Conservation (phyloP, 164 flowering plant genomes). For the Aristolochia contorta region DNA sequence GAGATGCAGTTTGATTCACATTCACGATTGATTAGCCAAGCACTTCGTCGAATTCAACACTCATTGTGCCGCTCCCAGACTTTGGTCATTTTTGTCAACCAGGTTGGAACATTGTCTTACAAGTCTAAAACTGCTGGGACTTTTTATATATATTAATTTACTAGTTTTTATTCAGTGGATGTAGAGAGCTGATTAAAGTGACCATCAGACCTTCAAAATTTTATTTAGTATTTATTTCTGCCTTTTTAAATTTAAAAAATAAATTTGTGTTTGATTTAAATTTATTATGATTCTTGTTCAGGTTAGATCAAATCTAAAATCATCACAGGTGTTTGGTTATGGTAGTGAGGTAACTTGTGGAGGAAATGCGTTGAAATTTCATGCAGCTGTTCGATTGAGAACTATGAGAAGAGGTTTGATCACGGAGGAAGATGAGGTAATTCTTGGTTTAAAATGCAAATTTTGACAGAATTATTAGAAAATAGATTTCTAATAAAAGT, state of each 20-base stretch:
- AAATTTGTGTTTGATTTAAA: neutral
- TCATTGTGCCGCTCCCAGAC: slow-evolving; percentile 56
- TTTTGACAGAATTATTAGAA: too few relatives aligned
- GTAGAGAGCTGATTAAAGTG: too few relatives aligned
- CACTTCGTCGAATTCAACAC: slow-evolving; percentile 56
- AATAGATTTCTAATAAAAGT: too few relatives aligned
- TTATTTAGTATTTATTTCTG: too few relatives aligned
- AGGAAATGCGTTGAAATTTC: slow-evolving; percentile 76
- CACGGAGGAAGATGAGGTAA: slow-evolving; percentile 45
- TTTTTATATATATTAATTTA: neutral
- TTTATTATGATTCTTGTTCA: neutral
- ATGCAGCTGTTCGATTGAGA: slow-evolving; percentile 70
- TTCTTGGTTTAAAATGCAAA: neutral
- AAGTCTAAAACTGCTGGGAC: neutral
- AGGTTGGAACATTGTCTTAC: slow-evolving; percentile 31
- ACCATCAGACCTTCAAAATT: too few relatives aligned
- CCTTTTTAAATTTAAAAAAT: neutral
- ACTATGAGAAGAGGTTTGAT: slow-evolving; percentile 44
- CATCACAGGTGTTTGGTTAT: slow-evolving; percentile 12
- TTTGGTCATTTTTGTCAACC: slow-evolving; percentile 66
- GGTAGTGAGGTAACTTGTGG: slow-evolving; percentile 65
- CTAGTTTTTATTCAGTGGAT: neutral
- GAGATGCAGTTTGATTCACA: slow-evolving; percentile 23
- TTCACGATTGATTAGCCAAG: slow-evolving; percentile 59
- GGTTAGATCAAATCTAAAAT: neutral